A percentile compares a stretch with the other conserved stretches of the same genome.
phyloP scores from a whole-genome alignment of 1,284 basidiomycete species.

The Cystobasidium slooffiae region DNA sequence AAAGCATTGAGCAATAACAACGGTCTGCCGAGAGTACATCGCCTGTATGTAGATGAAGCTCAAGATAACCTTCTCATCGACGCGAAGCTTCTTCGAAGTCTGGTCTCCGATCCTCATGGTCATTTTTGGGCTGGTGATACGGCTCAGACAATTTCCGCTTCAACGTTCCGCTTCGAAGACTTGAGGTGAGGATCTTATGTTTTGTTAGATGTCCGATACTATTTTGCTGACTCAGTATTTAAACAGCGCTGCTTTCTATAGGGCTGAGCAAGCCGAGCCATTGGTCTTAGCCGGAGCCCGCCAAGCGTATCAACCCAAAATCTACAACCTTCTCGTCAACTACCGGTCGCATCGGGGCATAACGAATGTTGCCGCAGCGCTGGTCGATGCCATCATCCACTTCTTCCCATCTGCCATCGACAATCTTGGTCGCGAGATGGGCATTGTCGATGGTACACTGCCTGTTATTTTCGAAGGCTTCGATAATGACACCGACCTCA shows the following conservation, averaged over 20 bases:
- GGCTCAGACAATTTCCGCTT: constrained; percentile 71
- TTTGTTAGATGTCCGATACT: too few species aligned
- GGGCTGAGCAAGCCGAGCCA: constrained; percentile 59
- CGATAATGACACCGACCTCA: constrained; percentile 16
- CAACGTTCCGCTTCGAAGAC: constrained; percentile 69
- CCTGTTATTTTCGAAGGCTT: constrained; percentile 58
- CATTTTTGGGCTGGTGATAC: constrained; percentile 79
- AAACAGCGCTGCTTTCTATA: constrained; percentile 66
- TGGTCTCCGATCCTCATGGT: constrained; percentile 69
- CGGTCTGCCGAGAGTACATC: constrained; percentile 58
- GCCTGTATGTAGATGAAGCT: constrained; percentile 69
- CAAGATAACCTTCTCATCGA: constrained; percentile 75
- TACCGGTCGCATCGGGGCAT: constrained; percentile 74
- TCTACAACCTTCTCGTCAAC: constrained; percentile 68
- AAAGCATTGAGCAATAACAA: constrained; percentile 55
- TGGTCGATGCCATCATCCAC: constrained; percentile 66
- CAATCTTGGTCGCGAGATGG: constrained; percentile 64
- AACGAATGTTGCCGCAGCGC: constrained; percentile 68
- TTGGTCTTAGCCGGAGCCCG: constrained; percentile 45
- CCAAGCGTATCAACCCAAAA: constrained; percentile 57
- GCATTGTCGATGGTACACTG: constrained; percentile 65
- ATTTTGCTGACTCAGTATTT: neutral
- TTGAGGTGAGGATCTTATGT: constrained; percentile 53
- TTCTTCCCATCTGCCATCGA: constrained; percentile 74
- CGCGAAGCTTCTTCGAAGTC: constrained; percentile 63